Conservation (phyloP, 2,329 filamentous ascomycete species). For the Colletotrichum kahawae region DNA sequence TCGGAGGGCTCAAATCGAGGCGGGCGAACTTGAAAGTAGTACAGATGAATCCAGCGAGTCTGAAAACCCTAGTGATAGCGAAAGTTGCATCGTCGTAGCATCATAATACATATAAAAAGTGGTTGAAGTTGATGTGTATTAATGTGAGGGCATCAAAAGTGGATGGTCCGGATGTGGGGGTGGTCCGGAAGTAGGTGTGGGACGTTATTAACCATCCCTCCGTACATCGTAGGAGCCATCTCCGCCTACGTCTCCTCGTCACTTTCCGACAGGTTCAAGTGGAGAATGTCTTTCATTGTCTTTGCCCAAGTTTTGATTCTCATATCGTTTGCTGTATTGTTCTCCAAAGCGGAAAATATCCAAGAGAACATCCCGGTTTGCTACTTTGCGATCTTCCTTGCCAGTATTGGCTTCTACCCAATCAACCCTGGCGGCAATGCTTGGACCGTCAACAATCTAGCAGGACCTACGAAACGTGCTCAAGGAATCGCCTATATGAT, state of each 20-base stretch:
- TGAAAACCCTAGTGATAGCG: too few relatives aligned
- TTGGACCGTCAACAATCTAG: constrained; percentile 28
- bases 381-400: constrained; percentile 18
- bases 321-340: constrained; percentile 8
- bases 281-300: constrained; percentile 56
- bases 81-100: too few relatives aligned
- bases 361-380: not conserved
- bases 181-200: too few relatives aligned
- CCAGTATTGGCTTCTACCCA: constrained; percentile 20
- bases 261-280: constrained; percentile 67
- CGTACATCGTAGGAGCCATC: constrained; percentile 25
- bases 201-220: constrained; percentile 27
- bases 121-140: too few relatives aligned
- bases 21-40: too few relatives aligned
- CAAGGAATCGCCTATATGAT: constrained; percentile 34
- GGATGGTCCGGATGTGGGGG: too few relatives aligned
- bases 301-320: constrained; percentile 12
- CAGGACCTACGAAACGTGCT: constrained; percentile 25
- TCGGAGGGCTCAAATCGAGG: too few relatives aligned
- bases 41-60: too few relatives aligned
- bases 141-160: too few relatives aligned
- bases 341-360: not conserved
- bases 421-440: constrained; percentile 19
- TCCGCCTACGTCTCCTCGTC: constrained; percentile 68
- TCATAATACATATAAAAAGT: too few relatives aligned